Evolutionary conservation across 2,329 filamentous ascomycete species (phyloP), one percentile per base, ranked within the genome.

Genomic region (Talaromyces piceae): DNA sequence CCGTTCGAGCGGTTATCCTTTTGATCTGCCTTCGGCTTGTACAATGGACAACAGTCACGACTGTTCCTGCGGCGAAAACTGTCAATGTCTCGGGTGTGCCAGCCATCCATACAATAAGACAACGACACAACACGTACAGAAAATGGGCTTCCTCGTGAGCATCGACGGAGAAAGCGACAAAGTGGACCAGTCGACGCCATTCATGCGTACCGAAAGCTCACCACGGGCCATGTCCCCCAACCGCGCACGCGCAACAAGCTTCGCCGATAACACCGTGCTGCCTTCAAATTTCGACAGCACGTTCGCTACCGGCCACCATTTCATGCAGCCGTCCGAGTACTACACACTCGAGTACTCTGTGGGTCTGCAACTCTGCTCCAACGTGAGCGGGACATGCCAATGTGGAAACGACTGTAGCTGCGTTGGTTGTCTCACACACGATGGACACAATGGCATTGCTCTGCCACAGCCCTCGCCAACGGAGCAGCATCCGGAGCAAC

Each of bases 391-490:
- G 3, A 77, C 70, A 23, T 79, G 76, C 52, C 73, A 74, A 55
- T 79, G 77, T 51, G 75, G 74, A 13, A 73, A 72, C 50, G 75
- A 76, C 33, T 79, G 76, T 57, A 69, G 63, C 50, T 79, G 77
- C 56, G 66, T 75, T n/a, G 76, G 75, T 12, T 79, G 77, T 56
- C 62, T 77, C 11, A 77, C 74, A 3, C 76, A 79, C 50, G 73
- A 69, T 18, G 76, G 74, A 3, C 75, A 77, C 51, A 72, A 73
- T 22, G 74, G 73, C 12, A 56, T 76, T 20, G 54, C 65, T 9
- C 57, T 75, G 13, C 1, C 13, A 13, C 62, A 67, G 9, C 47
- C 62, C 9, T 54, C 55, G 16, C 16, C 51, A 9, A 16, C 30
- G 7, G 47, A 53, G 25, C 39, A 27, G 12, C 45, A 45, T 3